Evolutionary conservation across 306 rosid genomes (phyloP).

Genomic region (Malus sylvestris): DNA sequence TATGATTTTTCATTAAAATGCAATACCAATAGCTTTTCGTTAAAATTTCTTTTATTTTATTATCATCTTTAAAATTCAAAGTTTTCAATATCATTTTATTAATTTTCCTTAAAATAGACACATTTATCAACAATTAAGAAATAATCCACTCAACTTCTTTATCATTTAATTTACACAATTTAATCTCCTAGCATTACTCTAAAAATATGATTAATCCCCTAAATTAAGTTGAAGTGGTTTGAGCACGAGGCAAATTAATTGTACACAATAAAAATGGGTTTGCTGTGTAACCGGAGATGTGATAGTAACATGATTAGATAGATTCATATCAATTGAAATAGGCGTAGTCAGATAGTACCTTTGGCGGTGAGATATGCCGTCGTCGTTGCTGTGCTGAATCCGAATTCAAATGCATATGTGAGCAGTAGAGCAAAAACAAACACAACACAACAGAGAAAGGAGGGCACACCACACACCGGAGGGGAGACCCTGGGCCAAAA

Average conservation of each 20-base stretch:
- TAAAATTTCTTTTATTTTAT: too few species aligned
- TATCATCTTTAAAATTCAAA: too few species aligned
- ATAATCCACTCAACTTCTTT: too few species aligned
- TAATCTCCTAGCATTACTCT: too few species aligned
- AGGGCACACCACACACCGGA: slow-evolving; percentile 22
- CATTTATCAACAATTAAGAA: too few species aligned
- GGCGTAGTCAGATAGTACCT: slow-evolving; percentile 10
- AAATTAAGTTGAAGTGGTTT: not conserved
- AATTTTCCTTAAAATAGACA: too few species aligned
- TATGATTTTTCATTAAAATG: too few species aligned
- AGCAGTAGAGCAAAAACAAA: not conserved
- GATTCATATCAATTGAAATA: not conserved
- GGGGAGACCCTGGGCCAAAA: slow-evolving; percentile 62
- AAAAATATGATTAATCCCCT: not conserved
- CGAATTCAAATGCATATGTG: not conserved
- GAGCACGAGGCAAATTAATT: not conserved
- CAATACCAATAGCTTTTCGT: too few species aligned
- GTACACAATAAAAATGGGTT: not conserved
- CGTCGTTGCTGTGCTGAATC: not conserved
- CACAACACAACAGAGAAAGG: not conserved
- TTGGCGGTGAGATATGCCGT: not conserved
- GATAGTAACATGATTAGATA: not conserved
- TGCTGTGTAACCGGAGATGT: not conserved
- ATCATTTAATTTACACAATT: too few species aligned
- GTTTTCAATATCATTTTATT: too few species aligned